Conservation (phyloP, 306 rosid genomes). For the Pyrus communis region DNA sequence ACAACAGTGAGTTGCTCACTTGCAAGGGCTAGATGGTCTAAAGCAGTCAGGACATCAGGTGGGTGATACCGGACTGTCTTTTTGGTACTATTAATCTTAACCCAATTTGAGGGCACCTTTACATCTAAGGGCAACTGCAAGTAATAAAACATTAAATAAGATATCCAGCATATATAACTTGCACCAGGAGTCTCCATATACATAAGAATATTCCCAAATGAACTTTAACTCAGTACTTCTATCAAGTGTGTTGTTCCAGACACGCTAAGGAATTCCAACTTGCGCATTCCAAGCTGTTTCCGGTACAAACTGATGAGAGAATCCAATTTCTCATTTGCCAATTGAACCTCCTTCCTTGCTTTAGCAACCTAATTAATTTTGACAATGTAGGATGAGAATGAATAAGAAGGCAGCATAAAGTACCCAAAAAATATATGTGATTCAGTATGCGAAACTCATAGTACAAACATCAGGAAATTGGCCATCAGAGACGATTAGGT, state of each 20-base stretch:
- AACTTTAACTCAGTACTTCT: constrained; percentile 50
- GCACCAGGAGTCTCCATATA: constrained; percentile 5
- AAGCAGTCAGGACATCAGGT: constrained; percentile 73
- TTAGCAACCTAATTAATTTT: constrained; percentile 43
- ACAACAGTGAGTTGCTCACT: constrained; percentile 66
- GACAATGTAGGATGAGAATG: constrained; percentile 4
- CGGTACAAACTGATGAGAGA: constrained; percentile 56
- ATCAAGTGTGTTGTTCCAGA: constrained; percentile 86
- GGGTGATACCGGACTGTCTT: constrained; percentile 88
- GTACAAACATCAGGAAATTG: constrained; percentile 69
- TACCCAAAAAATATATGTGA: background rate
- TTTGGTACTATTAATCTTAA: constrained; percentile 80
- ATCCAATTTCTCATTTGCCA: constrained; percentile 59
- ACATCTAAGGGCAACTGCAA: constrained; percentile 64
- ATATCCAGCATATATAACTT: background rate
- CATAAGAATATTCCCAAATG: background rate
- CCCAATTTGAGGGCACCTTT: constrained; percentile 79
- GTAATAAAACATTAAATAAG: background rate
- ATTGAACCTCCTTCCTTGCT: constrained; percentile 53
- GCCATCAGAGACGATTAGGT: constrained; percentile 51
- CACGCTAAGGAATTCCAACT: constrained; percentile 63
- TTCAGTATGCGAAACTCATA: background rate
- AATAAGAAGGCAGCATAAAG: constrained; percentile 6
- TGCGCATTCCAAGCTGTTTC: constrained; percentile 58
- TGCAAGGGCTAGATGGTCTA: constrained; percentile 61